Evolutionary conservation across 2,329 filamentous ascomycete genomes (phyloP).

Genomic region (Botryotinia calthae): DNA sequence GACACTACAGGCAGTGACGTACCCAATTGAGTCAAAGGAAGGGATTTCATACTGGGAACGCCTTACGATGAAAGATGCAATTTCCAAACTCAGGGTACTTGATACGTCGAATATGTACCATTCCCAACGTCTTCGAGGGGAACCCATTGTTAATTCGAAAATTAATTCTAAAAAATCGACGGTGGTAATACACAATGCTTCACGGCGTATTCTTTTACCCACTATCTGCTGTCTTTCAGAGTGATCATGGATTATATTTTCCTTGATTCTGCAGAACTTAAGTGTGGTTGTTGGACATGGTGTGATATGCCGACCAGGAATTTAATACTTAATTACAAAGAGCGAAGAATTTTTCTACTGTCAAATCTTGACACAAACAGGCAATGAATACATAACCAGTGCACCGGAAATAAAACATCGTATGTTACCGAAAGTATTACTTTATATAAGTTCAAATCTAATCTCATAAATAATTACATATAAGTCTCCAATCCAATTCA

Average conservation of each 20-base stretch:
- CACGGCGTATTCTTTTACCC: accelerated
- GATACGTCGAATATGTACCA: not conserved
- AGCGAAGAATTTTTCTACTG: not conserved
- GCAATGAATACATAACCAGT: not conserved
- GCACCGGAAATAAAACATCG: not conserved
- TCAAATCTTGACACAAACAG: not conserved
- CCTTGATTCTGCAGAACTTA: not conserved
- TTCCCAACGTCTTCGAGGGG: not conserved
- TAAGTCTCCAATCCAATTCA: not conserved
- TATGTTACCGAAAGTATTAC: not conserved
- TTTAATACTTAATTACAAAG: not conserved
- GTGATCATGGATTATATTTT: not conserved
- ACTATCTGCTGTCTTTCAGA: not conserved
- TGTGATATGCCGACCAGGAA: not conserved
- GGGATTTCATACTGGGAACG: not conserved
- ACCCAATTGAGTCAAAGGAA: not conserved
- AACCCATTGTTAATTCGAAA: not conserved
- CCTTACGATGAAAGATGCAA: not conserved
- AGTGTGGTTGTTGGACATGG: not conserved
- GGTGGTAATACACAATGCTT: not conserved
- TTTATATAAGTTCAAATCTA: not conserved
- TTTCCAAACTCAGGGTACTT: not conserved
- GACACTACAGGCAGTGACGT: not conserved
- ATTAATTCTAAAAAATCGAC: too few relatives aligned
- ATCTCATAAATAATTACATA: not conserved